These are phyloP conservation scores for Mrakia gelida DNA, from an alignment of 768 basidiomycete species.

Conservation along the genomic window DNA sequence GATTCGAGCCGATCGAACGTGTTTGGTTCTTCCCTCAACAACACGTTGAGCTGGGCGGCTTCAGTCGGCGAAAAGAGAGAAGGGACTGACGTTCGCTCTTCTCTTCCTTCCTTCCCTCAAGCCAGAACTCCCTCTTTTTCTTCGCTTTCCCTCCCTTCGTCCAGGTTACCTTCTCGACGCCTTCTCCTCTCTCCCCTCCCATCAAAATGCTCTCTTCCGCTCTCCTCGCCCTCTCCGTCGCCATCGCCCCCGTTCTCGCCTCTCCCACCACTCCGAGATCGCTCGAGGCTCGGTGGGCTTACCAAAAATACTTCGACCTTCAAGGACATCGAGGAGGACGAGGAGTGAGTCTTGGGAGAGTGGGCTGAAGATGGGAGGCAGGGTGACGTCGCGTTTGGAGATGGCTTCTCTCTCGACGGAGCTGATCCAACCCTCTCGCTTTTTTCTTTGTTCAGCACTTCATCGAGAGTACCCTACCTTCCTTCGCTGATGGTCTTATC, in stretches of 20 bases:
- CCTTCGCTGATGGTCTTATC: constrained; percentile 87
- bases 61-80: neutral
- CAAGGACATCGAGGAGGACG: constrained; percentile 31
- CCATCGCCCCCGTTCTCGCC: neutral
- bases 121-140: constrained; percentile 21
- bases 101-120: constrained; percentile 6
- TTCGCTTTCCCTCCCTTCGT: constrained; percentile 4
- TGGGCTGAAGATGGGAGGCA: too few species aligned
- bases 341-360: constrained; percentile 11
- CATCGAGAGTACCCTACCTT: constrained; percentile 38
- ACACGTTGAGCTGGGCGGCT: neutral
- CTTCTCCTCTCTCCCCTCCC: neutral
- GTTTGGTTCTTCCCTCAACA: neutral
- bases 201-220: neutral
- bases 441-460: neutral
- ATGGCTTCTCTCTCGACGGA: neutral
- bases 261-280: neutral
- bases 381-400: too few species aligned
- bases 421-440: neutral
- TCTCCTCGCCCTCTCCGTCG: neutral
- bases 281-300: constrained; percentile 1
- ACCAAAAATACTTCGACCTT: constrained; percentile 21
- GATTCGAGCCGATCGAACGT: neutral
- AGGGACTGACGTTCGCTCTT: neutral
- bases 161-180: neutral